A percentile compares a stretch with the other conserved stretches of the same genome.
Conservation (phyloP, 2,329 filamentous ascomycete genomes). For the Lecanicillium sp. region DNA sequence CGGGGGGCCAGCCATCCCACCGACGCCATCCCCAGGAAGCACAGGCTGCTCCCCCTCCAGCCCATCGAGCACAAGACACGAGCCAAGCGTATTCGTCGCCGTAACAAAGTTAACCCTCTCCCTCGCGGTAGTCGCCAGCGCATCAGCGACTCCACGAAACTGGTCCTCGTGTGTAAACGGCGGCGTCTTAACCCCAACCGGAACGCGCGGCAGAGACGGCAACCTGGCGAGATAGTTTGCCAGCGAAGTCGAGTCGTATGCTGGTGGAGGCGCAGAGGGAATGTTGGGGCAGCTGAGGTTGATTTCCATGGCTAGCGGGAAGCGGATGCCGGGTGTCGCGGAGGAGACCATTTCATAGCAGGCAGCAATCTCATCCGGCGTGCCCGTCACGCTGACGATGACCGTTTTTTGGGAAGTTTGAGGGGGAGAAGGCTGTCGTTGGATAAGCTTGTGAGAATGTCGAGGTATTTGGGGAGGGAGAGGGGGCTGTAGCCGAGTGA, state of each 20-base stretch:
- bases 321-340: constrained; percentile 26
- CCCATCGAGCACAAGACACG: constrained; percentile 44
- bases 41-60: constrained; percentile 23
- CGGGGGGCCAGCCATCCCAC: constrained; percentile 63
- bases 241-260: constrained; percentile 50
- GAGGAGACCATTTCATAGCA: constrained; percentile 45
- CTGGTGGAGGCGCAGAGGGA: constrained; percentile 56
- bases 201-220: constrained; percentile 23
- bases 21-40: constrained; percentile 50
- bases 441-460: constrained; percentile 41
- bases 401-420: constrained; percentile 44
- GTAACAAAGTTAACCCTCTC: constrained; percentile 42
- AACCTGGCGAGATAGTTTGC: constrained; percentile 45
- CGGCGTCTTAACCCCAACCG: constrained; percentile 62
- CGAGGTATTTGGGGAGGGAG: constrained; percentile 49
- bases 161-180: constrained; percentile 66
- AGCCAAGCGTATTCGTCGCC: constrained; percentile 38
- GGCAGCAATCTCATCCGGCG: constrained; percentile 43
- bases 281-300: constrained; percentile 79
- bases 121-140: constrained; percentile 30
- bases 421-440: constrained; percentile 10
- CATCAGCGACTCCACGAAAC: constrained; percentile 47
- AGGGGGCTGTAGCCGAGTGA: constrained; percentile 67
- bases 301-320: constrained; percentile 61
- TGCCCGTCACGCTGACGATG: constrained; percentile 64